A percentile compares a stretch with the other conserved stretches of the same genome.
Evolutionary conservation across 257 asterid species (phyloP).

Genomic region (Solanum sitiens): DNA sequence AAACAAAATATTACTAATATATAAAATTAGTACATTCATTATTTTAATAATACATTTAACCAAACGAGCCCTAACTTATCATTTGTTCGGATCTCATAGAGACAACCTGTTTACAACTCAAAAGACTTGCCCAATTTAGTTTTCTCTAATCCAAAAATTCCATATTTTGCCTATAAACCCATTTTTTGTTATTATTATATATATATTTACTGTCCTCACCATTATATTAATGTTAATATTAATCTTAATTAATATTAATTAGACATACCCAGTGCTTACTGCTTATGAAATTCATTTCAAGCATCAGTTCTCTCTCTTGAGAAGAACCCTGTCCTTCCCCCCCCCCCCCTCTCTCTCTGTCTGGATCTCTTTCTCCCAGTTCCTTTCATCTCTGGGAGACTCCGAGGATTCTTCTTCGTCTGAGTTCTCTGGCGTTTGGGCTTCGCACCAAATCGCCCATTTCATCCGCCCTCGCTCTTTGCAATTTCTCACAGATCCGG

Average conservation of each 20-base stretch:
- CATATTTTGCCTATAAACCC: neutral
- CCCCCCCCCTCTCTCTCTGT: neutral
- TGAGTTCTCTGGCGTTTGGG: constrained; percentile 32
- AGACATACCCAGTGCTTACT: neutral
- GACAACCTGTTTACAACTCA: neutral
- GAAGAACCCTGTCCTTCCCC: constrained; percentile 7
- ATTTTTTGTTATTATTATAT: neutral
- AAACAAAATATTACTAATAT: no score
- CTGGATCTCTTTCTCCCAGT: constrained; percentile 13
- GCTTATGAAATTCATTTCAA: neutral
- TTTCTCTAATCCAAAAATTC: neutral
- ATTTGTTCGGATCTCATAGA: neutral
- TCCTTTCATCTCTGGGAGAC: constrained; percentile 20
- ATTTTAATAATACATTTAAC: no score
- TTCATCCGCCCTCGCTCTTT: constrained; percentile 2
- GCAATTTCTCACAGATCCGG: constrained; percentile 41
- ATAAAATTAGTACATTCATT: no score
- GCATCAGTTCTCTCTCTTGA: neutral
- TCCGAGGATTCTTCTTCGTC: constrained; percentile 22
- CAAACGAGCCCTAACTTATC: neutral
- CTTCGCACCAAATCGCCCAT: neutral
- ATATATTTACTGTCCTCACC: neutral
- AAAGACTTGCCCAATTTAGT: neutral
- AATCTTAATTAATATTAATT: neutral
- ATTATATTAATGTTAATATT: neutral